phyloP scores from a whole-genome alignment of 2,329 filamentous ascomycete genomes.

The Tothia fuscella region DNA sequence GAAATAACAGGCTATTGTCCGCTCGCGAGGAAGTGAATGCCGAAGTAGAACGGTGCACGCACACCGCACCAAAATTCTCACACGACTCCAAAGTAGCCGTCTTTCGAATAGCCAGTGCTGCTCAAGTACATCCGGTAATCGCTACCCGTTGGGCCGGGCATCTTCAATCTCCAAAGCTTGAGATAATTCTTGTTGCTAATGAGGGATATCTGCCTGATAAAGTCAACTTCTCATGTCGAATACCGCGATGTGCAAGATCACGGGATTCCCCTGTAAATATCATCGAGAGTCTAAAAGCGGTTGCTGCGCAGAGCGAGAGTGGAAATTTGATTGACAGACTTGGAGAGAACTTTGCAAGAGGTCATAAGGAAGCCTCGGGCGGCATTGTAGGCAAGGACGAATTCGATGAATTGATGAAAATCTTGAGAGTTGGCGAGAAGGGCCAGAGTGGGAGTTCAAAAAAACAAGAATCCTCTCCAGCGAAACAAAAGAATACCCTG shows the following conservation, averaged over 20 bases:
- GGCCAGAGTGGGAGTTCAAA: conserved; percentile 25
- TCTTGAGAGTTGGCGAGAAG: conserved; percentile 49
- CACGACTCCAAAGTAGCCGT: conserved; percentile 50
- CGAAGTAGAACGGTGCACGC: conserved; percentile 50
- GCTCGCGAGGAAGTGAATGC: conserved; percentile 47
- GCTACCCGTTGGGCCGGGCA: conserved; percentile 55
- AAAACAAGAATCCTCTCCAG: conserved; percentile 22
- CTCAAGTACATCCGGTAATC: conserved; percentile 56
- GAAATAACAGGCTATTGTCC: conserved; percentile 36
- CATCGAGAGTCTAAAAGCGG: conserved; percentile 43
- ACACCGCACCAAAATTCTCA: conserved; percentile 51
- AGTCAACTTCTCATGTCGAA: conserved; percentile 56
- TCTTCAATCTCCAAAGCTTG: conserved; percentile 45
- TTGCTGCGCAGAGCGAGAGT: conserved; percentile 30
- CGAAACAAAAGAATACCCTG: conserved; percentile 41
- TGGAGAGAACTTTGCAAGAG: conserved; percentile 52
- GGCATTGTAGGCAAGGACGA: conserved; percentile 49
- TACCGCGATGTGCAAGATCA: conserved; percentile 43
- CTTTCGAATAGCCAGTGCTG: conserved; percentile 46
- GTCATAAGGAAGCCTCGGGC: conserved; percentile 56
- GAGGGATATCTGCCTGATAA: conserved; percentile 50
- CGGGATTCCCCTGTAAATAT: conserved; percentile 49
- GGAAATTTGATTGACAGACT: conserved; percentile 35
- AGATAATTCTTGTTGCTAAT: conserved; percentile 56
- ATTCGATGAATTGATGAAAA: conserved; percentile 52